A percentile compares a stretch with the other conserved stretches of the same genome.
Conservation (phyloP, 2,329 filamentous ascomycete genomes). For the Epichloe sibirici region DNA sequence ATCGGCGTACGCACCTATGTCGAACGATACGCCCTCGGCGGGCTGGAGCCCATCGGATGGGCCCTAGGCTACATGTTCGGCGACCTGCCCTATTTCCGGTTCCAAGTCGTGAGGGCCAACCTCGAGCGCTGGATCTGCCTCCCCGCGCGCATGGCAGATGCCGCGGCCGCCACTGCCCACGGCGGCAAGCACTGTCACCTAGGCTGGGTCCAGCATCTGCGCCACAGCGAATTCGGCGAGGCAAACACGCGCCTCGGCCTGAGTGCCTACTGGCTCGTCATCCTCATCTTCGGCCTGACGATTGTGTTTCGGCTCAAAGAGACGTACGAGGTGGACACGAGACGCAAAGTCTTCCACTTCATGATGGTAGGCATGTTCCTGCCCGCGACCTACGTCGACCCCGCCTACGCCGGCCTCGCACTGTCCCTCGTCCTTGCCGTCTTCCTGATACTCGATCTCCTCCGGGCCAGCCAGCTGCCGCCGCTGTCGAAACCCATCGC, state of each 20-base stretch:
- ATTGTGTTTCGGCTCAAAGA: conserved; percentile 64
- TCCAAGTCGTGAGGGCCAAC: conserved; percentile 55
- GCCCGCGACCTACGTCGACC: conserved; percentile 76
- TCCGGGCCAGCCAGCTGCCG: conserved; percentile 82
- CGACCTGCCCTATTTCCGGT: conserved; percentile 59
- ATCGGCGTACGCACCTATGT: conserved; percentile 62
- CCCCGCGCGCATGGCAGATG: conserved; percentile 32
- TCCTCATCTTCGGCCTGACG: conserved; percentile 59
- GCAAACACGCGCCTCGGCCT: conserved; percentile 75
- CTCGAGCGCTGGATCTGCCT: conserved; percentile 67
- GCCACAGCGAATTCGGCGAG: conserved; percentile 52
- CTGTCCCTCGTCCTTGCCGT: conserved; percentile 68
- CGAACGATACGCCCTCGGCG: conserved; percentile 50
- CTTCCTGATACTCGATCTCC: conserved; percentile 79
- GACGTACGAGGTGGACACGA: conserved; percentile 83
- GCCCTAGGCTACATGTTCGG: conserved; percentile 81
- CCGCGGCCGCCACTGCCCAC: conserved; percentile 6
- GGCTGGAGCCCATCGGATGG: conserved; percentile 82
- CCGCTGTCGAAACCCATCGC: conserved; percentile 80
- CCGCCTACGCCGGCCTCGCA: conserved; percentile 68
- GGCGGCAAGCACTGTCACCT: conserved; percentile 29
- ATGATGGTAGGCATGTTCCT: conserved; percentile 97
- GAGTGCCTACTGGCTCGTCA: conserved; percentile 57
- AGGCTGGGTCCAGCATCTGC: conserved; percentile 54
- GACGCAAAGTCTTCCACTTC: conserved; percentile 94